These are phyloP conservation scores for Aquilaria yunnanensis DNA, from an alignment of 345 rosid genomes.

Conservation along the genomic window DNA sequence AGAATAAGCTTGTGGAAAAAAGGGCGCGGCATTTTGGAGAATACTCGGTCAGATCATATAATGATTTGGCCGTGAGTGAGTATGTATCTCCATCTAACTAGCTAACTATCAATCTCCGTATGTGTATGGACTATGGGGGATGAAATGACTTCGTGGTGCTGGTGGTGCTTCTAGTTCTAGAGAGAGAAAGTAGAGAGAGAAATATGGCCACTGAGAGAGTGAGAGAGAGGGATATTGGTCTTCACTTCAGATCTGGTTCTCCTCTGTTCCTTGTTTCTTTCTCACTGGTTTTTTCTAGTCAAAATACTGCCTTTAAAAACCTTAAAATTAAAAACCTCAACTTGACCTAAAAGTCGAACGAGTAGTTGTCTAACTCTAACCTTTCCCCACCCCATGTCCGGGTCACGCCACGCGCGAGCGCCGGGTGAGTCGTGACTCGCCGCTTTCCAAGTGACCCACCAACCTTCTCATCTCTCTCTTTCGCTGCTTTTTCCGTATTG, in stretches of 20 bases:
- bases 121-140: not conserved
- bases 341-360: conserved; percentile 11
- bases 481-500: too few species aligned
- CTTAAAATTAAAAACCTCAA: too few species aligned
- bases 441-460: conserved; percentile 12
- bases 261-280: not conserved
- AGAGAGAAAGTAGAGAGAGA: not conserved
- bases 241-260: conserved; percentile 36
- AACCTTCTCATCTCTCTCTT: not conserved
- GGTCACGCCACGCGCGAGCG: conserved; percentile 6
- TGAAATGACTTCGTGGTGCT: conserved; percentile 16
- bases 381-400: conserved; percentile 1
- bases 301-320: too few species aligned
- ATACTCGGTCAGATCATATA: conserved; percentile 36
- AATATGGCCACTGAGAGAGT: not conserved
- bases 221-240: conserved; percentile 4
- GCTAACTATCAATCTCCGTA: too few species aligned
- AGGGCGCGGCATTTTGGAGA: conserved; percentile 32
- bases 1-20: conserved; percentile 39
- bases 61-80: conserved; percentile 13
- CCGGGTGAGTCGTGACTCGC: not conserved
- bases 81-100: too few species aligned
- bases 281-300: too few species aligned
- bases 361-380: not conserved
- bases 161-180: not conserved